Conservation (phyloP, 805 yeast genomes). For the Priceomyces fermenticarens region DNA sequence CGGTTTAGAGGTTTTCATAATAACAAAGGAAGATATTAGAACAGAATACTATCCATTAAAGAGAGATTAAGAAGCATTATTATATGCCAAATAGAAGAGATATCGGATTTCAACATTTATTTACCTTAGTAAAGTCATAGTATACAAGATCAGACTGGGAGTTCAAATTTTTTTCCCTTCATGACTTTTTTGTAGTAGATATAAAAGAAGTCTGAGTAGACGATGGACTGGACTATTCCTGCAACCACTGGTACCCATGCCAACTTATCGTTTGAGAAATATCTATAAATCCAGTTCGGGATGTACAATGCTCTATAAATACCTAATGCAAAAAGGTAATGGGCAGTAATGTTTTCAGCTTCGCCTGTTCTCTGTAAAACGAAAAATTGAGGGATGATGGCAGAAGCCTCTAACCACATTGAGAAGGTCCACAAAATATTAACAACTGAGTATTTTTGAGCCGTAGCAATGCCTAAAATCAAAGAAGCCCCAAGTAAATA, state of each 20-base stretch:
- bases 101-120: not conserved
- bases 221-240: constrained; percentile 79
- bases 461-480: constrained; percentile 56
- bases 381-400: constrained; percentile 89
- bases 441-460: constrained; percentile 55
- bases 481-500: constrained; percentile 66
- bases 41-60: constrained; percentile 82
- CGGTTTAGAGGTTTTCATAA: constrained; percentile 84
- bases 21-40: constrained; percentile 90
- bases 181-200: constrained; percentile 77
- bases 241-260: constrained; percentile 73
- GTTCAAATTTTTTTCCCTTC: constrained; percentile 71
- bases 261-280: constrained; percentile 56
- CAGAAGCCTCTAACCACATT: constrained; percentile 88
- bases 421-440: constrained; percentile 87
- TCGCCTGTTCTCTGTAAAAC: constrained; percentile 87
- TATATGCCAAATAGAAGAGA: not conserved
- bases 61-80: constrained; percentile 68
- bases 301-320: constrained; percentile 84
- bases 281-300: constrained; percentile 94
- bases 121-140: not conserved
- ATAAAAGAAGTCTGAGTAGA: constrained; percentile 95
- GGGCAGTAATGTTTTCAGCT: constrained; percentile 82
- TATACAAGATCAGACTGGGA: constrained; percentile 48
- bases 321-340: constrained; percentile 93